phyloP scores from a whole-genome alignment of 2,329 filamentous ascomycete genomes.

The Didymella segeticola region DNA sequence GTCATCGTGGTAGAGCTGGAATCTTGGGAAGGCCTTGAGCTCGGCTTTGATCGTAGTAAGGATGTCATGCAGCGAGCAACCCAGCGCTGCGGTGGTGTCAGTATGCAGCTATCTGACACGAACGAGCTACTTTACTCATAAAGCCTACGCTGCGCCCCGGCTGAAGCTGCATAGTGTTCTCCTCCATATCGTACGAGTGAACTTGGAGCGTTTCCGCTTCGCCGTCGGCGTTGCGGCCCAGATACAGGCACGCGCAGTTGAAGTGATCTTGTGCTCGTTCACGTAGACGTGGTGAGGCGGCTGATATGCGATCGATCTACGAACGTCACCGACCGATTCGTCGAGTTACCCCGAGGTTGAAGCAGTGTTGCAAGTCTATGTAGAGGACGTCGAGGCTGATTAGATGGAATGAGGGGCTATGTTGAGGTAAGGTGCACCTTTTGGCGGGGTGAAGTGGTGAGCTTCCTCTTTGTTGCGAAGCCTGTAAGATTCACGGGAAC shows the following conservation, averaged over 20 bases:
- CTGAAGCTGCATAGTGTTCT: slow-evolving; percentile 39
- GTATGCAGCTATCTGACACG: neutral
- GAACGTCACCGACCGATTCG: neutral
- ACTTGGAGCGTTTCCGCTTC: slow-evolving; percentile 4
- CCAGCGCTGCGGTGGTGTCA: slow-evolving; percentile 68
- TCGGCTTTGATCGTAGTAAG: slow-evolving; percentile 88
- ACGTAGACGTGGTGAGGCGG: slow-evolving; percentile 26
- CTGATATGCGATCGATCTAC: neutral
- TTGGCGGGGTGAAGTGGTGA: neutral
- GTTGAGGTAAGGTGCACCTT: slow-evolving; percentile 1
- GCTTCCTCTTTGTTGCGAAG: neutral
- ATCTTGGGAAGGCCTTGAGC: slow-evolving; percentile 78
- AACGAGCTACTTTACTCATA: slow-evolving; percentile 42
- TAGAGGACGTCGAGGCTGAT: neutral
- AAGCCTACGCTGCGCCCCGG: slow-evolving; percentile 47
- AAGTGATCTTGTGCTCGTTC: slow-evolving; percentile 34
- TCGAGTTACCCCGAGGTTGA: too few species aligned
- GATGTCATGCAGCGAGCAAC: slow-evolving; percentile 89
- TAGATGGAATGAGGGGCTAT: neutral
- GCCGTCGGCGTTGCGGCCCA: slow-evolving; percentile 14
- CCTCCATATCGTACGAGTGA: slow-evolving; percentile 35
- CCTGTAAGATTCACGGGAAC: neutral
- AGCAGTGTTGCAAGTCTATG: neutral
- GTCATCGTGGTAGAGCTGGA: slow-evolving; percentile 84
- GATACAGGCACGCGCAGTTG: neutral